Base-by-base conservation (phyloP, 495 filamentous ascomycete species). In the Lophiostoma macrostomum region DNA sequence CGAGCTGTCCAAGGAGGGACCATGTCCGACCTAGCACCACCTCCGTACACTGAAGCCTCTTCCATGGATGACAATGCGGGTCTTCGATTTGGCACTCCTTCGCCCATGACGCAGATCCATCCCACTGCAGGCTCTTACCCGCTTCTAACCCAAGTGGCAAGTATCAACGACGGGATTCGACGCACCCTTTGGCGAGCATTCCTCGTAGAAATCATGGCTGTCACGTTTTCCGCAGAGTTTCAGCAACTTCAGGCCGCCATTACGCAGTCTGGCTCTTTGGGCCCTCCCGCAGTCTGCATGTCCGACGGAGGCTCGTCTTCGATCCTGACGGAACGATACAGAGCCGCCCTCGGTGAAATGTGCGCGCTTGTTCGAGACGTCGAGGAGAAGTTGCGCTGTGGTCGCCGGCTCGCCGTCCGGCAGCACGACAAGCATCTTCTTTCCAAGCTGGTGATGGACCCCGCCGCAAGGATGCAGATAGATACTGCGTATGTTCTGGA, bases 341-440 rank as follows among this genome's bases (percentile, higher is more conserved):
- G 16, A 16, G 35, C 7, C 16, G 35, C 6, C 10, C 35, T 38
- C 16, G 16, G 19, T 12, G 35, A 38, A 38, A 8, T 38, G 6
- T 38, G 35, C 35, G 35, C 35, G 11, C 35, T 38, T 38, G 35
- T 38, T 38, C 35, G 35, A 38, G 35, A 38, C 19, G 10, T 38
- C 16, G 35, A 38, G 19, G 35, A 38, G 16, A 38, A 18, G 35
- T 16, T 38, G 35, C 11, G 35, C 11, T 6, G 16, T 18, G 6
- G 35, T 18, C 35, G 35, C 35, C 19, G 35, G 35, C 35, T 16
- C 19, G 6, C 35, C 35, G 16, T 18, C 16, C 16, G 35, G 6
- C 35, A 38, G 16, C 35, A 38, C 10, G 35, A 38, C 16, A 38
- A 38, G 16, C 6, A 38, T 38, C 35, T 38, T 38, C 8, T 38